These are phyloP conservation scores for Scedosporium minutisporum DNA, from an alignment of 2,329 filamentous ascomycete species.

Conservation along the genomic window DNA sequence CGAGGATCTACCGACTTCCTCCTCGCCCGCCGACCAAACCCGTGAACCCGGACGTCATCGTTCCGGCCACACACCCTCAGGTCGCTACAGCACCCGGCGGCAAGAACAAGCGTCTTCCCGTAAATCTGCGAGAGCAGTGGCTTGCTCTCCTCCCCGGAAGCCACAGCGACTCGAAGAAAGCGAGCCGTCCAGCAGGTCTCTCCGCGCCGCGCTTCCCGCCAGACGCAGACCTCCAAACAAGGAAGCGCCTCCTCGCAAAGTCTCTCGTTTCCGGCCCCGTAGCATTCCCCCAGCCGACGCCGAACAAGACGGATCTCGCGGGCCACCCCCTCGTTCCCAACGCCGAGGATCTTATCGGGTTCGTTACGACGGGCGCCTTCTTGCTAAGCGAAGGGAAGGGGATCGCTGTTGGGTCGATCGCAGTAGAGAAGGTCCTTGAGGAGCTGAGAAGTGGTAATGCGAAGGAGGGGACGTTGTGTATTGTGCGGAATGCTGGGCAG, in stretches of 20 bases:
- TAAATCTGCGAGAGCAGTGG: constrained; percentile 60
- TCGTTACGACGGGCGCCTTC: constrained; percentile 79
- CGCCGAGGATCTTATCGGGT: constrained; percentile 72
- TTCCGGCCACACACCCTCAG: constrained; percentile 33
- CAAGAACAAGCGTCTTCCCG: constrained; percentile 21
- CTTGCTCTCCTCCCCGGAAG: constrained; percentile 40
- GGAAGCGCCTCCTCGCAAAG: constrained; percentile 34
- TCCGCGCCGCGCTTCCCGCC: constrained; percentile 9
- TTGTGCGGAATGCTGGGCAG: constrained; percentile 75
- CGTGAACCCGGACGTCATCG: constrained; percentile 23
- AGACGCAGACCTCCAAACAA: constrained; percentile 23
- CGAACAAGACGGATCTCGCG: constrained; percentile 28
- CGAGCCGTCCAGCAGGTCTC: constrained; percentile 4
- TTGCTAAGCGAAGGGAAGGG: constrained; percentile 68
- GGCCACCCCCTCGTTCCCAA: constrained; percentile 61
- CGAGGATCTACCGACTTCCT: constrained; percentile 79
- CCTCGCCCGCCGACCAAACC: constrained; percentile 16
- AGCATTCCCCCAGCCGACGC: constrained; percentile 22
- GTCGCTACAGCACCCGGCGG: not conserved
- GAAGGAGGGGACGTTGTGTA: constrained; percentile 51
- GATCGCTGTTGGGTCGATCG: constrained; percentile 64
- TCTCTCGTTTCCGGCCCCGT: constrained; percentile 32
- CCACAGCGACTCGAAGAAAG: not conserved
- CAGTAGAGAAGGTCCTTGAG: constrained; percentile 44
- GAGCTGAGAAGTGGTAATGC: constrained; percentile 18